phyloP scores from a whole-genome alignment of 1,284 basidiomycete species.

The Wolfiporia cocos region DNA sequence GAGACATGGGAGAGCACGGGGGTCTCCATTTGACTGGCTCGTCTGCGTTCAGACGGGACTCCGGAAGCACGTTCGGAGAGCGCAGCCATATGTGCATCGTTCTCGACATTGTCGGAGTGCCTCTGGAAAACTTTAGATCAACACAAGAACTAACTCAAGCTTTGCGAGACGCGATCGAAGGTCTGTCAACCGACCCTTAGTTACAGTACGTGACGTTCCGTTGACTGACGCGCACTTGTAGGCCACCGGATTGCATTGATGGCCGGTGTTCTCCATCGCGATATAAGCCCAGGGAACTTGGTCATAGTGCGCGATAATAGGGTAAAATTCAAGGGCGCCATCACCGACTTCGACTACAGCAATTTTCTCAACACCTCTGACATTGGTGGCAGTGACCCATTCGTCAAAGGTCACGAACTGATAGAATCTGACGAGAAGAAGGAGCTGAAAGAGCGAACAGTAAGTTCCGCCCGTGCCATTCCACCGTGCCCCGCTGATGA shows the following conservation, averaged over 20 bases:
- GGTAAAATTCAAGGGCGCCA: not conserved
- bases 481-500: too few species aligned
- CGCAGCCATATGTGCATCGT: conserved; percentile 13
- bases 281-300: not conserved
- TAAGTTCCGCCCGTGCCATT: too few species aligned
- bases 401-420: too few species aligned
- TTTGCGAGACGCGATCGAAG: conserved; percentile 10
- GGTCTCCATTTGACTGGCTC: not conserved
- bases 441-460: too few species aligned
- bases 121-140: conserved; percentile 5
- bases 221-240: not conserved
- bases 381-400: too few species aligned
- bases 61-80: conserved; percentile 1
- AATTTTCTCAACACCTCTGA: too few species aligned
- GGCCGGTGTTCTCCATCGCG: not conserved
- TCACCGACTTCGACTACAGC: not conserved
- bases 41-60: not conserved
- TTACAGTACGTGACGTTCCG: not conserved
- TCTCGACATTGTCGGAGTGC: conserved; percentile 8
- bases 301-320: not conserved
- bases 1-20: not conserved
- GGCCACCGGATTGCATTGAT: not conserved
- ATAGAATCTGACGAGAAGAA: too few species aligned
- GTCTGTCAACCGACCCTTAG: conserved; percentile 1
- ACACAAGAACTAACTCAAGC: conserved; percentile 11